Evolutionary conservation across 2,329 filamentous ascomycete genomes (phyloP), one percentile per base, ranked within the genome.

Genomic region (Fusarium tjaetaba): DNA sequence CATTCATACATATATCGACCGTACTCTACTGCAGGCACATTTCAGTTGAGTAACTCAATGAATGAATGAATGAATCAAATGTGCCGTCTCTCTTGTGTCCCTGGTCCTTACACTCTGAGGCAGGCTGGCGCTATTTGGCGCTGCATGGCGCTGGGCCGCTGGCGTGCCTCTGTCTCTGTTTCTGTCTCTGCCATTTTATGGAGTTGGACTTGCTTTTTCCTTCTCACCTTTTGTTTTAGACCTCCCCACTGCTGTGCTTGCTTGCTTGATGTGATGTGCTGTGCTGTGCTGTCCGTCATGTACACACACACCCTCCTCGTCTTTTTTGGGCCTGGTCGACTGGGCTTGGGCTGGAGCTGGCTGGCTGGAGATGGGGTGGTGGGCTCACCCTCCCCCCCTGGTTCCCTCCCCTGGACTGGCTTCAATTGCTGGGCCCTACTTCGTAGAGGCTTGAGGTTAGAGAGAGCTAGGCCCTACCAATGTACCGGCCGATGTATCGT

Each of bases 401-500:
- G 34, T 42, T 68, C 62, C 58, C 68, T 48, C 52, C 65, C 68
- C 68, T 73, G 51, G 49, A 55, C 53, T 67, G 51, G 65, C 65
- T 67, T 67, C 62, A 60, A 43, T 67, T 51, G 62, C 45, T 67
- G 38, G 65, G 71, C 62, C 68, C 64, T 74, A 28, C 28, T 28
- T 28, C 28, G 28, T 28, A 61, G 65, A 65, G 39, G 60, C n/a
- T 58, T 58, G 56, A 48, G 55, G 30, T 49, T 38, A 55, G 62
- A 45, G 36, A 41, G 34, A 60, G 43, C 45, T 61, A 61, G 68
- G 73, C 70, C 68, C 68, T 71, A 71, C 68, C 67, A 61, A 45
- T 73, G 66, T 73, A 73, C 71, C 65, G 65, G 58, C 66, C 57
- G 42, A 70, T 63, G 67, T 70, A 63, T 68, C 46, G 71, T 71